Conservation (phyloP, 352 stramenopile genomes). For the Pythium volutum region DNA sequence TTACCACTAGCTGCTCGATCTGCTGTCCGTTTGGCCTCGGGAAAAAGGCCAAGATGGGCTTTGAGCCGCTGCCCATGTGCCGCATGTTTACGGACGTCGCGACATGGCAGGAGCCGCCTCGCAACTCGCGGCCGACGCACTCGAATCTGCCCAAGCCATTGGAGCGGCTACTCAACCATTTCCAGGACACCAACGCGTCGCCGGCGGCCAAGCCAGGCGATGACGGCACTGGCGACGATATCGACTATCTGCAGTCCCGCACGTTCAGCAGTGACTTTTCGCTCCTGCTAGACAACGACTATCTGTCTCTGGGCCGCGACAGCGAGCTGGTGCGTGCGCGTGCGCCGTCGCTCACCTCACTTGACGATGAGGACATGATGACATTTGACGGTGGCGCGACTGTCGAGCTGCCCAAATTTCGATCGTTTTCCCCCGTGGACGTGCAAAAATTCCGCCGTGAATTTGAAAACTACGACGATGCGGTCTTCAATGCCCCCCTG, state of each 20-base stretch:
- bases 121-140: slow-evolving; percentile 12
- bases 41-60: slow-evolving; percentile 31
- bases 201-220: neutral
- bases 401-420: slow-evolving; percentile 41
- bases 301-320: slow-evolving; percentile 53
- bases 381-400: slow-evolving; percentile 13
- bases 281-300: slow-evolving; percentile 41
- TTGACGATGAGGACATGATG: slow-evolving; percentile 25
- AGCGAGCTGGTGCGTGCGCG: slow-evolving; percentile 65
- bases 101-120: slow-evolving; percentile 27
- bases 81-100: slow-evolving; percentile 59
- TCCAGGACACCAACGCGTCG: slow-evolving; percentile 20
- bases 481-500: slow-evolving; percentile 41
- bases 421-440: slow-evolving; percentile 45
- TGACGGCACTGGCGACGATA: slow-evolving; percentile 32
- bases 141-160: slow-evolving; percentile 57
- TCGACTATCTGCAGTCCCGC: slow-evolving; percentile 22
- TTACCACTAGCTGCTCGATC: slow-evolving; percentile 56
- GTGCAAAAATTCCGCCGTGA: slow-evolving; percentile 42
- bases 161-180: slow-evolving; percentile 51
- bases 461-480: slow-evolving; percentile 72
- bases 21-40: slow-evolving; percentile 44
- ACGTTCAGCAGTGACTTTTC: slow-evolving; percentile 41
- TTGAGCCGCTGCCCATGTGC: slow-evolving; percentile 74
- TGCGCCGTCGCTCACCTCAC: slow-evolving; percentile 49